Evolutionary conservation across 2,329 filamentous ascomycete genomes (phyloP).

Genomic region (Cercospora sp.): DNA sequence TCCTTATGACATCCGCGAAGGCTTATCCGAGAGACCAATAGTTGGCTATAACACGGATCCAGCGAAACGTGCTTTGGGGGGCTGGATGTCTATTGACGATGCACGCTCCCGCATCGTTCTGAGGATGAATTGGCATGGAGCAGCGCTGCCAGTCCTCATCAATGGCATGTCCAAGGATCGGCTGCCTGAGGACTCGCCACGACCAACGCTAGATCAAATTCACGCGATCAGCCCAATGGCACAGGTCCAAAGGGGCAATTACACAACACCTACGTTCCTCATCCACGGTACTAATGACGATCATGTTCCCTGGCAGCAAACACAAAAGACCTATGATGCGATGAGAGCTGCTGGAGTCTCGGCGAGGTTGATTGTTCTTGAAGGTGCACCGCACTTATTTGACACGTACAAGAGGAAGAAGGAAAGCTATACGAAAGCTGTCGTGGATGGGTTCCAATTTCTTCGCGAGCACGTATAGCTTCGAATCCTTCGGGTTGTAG

Average conservation of each 20-base stretch:
- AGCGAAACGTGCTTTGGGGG: background rate
- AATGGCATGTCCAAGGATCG: constrained; percentile 5
- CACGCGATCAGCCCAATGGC: background rate
- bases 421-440: background rate
- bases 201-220: background rate
- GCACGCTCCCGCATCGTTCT: constrained; percentile 10
- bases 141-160: constrained; percentile 11
- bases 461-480: background rate
- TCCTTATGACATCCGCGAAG: background rate
- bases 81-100: constrained; percentile 3
- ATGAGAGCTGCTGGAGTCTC: background rate
- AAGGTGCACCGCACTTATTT: background rate
- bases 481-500: too few relatives aligned
- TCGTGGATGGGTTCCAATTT: background rate
- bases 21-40: constrained; percentile 3
- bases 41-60: background rate
- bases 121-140: constrained; percentile 10
- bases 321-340: background rate
- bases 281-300: background rate
- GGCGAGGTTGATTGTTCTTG: background rate
- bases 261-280: background rate
- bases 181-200: background rate
- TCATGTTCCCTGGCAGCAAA: background rate
- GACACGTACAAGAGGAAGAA: background rate
- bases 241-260: background rate